These are phyloP conservation scores for Blastobotrys serpentis DNA, from an alignment of 1,139 yeast genomes.

Conservation along the genomic window DNA sequence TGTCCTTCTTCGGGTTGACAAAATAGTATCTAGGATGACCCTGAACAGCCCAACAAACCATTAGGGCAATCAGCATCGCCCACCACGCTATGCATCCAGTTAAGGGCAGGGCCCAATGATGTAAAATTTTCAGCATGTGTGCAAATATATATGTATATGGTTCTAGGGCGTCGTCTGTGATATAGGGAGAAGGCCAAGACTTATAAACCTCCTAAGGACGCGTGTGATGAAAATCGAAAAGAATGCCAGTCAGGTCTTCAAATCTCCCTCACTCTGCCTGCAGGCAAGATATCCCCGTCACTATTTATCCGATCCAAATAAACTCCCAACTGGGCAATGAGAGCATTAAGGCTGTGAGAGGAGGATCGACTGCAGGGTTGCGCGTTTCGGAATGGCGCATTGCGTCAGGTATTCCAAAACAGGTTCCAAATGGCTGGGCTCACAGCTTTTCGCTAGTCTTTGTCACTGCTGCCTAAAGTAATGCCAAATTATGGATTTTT, in stretches of 20 bases:
- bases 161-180: not conserved
- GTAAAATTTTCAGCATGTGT: conserved; percentile 17
- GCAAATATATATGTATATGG: not conserved
- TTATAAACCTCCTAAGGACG: too few species aligned
- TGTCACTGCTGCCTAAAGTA: too few species aligned
- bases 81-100: conserved; percentile 62
- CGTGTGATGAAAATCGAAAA: too few species aligned
- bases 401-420: not conserved
- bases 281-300: not conserved
- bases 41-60: conserved; percentile 70
- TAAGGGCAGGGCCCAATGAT: conserved; percentile 53
- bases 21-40: conserved; percentile 72
- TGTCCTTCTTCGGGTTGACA: conserved; percentile 49
- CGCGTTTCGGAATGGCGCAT: not conserved
- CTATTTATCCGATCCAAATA: not conserved
- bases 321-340: conserved; percentile 3
- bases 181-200: too few species aligned
- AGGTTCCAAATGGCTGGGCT: conserved; percentile 4
- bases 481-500: too few species aligned
- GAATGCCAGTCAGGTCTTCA: too few species aligned
- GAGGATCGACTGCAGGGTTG: not conserved
- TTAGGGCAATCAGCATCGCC: conserved; percentile 74
- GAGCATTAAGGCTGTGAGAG: not conserved
- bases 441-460: too few species aligned
- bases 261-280: not conserved